Evolutionary conservation across 202 grass and related monocot genomes (phyloP).

Genomic region (Zizania palustris): DNA sequence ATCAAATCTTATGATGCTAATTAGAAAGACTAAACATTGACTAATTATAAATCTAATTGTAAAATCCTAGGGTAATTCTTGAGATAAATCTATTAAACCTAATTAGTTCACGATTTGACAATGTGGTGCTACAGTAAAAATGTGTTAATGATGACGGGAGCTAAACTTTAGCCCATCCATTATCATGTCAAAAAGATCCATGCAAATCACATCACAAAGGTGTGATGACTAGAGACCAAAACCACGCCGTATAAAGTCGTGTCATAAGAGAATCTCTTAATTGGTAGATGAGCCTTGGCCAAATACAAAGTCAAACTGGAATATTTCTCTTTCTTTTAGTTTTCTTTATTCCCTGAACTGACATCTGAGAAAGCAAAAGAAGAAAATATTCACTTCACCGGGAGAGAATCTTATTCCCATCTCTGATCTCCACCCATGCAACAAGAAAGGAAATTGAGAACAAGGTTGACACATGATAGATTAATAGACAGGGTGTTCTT

Average conservation of each 20-base stretch:
- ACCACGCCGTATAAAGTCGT: background rate
- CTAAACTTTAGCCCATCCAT: too few species aligned
- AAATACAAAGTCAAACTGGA: background rate
- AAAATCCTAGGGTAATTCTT: too few species aligned
- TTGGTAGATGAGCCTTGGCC: background rate
- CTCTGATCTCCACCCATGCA: background rate
- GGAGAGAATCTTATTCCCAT: slow-evolving; percentile 25
- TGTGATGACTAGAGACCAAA: background rate
- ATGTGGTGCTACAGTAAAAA: too few species aligned
- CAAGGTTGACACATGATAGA: background rate
- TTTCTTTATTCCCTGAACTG: slow-evolving; percentile 11
- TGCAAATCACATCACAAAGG: background rate
- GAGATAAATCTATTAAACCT: too few species aligned
- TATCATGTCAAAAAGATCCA: background rate
- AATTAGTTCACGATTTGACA: too few species aligned
- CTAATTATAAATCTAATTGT: too few species aligned
- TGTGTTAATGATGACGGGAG: too few species aligned
- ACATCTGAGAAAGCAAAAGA: background rate
- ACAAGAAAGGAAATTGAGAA: slow-evolving; percentile 17
- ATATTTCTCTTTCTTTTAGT: background rate
- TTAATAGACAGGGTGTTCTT: background rate
- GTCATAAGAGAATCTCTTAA: background rate
- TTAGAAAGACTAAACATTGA: too few species aligned
- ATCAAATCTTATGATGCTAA: too few species aligned
- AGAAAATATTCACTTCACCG: background rate